These are phyloP conservation scores for Xerocomus cyaneibrunnescens DNA, from an alignment of 1,284 basidiomycete species.

Conservation along the genomic window DNA sequence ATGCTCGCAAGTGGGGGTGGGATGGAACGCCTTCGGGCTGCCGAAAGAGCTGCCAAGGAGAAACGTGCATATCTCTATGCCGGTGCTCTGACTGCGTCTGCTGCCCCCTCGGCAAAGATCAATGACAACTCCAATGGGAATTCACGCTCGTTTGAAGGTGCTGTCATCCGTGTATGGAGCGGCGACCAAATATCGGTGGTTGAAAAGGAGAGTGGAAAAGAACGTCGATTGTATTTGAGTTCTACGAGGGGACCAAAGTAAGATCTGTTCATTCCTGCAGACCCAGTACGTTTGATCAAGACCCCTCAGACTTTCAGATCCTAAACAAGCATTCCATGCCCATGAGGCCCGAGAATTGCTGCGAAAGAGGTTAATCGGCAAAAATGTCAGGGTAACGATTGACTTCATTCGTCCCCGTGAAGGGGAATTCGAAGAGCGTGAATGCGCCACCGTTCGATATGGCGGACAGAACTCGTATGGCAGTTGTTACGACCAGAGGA, in stretches of 20 bases:
- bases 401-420: slow-evolving; percentile 93
- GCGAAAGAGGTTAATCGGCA: slow-evolving; percentile 89
- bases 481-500: slow-evolving; percentile 12
- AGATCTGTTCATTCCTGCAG: slow-evolving; percentile 19
- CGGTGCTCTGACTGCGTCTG: slow-evolving; percentile 39
- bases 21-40: slow-evolving; percentile 84
- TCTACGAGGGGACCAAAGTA: slow-evolving; percentile 88
- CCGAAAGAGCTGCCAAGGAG: slow-evolving; percentile 86
- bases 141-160: slow-evolving; percentile 70
- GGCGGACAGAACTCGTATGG: slow-evolving; percentile 73
- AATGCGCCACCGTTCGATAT: slow-evolving; percentile 86
- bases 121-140: slow-evolving; percentile 37
- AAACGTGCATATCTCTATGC: slow-evolving; percentile 81
- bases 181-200: slow-evolving; percentile 88
- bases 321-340: slow-evolving; percentile 87
- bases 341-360: slow-evolving; percentile 92
- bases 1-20: slow-evolving; percentile 80
- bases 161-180: slow-evolving; percentile 87
- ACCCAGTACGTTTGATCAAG: slow-evolving; percentile 9
- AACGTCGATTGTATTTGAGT: slow-evolving; percentile 85
- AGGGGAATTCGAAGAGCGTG: slow-evolving; percentile 90
- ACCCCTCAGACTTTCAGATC: slow-evolving; percentile 64
- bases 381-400: slow-evolving; percentile 78
- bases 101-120: slow-evolving; percentile 41
- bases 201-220: slow-evolving; percentile 71